Conservation (phyloP, 768 basidiomycete genomes). For the Agaricus sinodeliciosus region DNA sequence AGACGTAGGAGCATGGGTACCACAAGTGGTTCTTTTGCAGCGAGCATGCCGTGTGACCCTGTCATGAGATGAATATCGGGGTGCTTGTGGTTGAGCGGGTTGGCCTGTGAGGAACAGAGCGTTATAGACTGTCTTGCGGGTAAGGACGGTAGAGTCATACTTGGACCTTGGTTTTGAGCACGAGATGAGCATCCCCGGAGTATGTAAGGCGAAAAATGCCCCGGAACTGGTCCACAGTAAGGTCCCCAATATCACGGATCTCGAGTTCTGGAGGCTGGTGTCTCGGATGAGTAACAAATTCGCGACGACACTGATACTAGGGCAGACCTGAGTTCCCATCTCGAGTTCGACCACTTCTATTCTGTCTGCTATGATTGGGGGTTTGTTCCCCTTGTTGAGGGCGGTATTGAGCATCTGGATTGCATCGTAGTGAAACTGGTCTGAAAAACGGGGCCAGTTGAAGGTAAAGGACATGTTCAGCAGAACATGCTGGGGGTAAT, state of each 20-base stretch:
- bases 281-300: slow-evolving; percentile 1
- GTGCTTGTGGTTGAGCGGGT: slow-evolving; percentile 90
- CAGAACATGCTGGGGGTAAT: slow-evolving; percentile 8
- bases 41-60: slow-evolving; percentile 81
- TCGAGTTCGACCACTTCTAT: slow-evolving; percentile 99
- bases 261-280: slow-evolving; percentile 90
- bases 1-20: slow-evolving; percentile 98
- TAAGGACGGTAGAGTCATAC: slow-evolving; percentile 31
- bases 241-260: slow-evolving; percentile 95
- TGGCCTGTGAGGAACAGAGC: slow-evolving; percentile 51
- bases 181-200: slow-evolving; percentile 86
- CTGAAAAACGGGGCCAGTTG: slow-evolving; percentile 95
- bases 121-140: background rate
- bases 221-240: slow-evolving; percentile 91
- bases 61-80: slow-evolving; percentile 85
- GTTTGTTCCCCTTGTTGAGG: slow-evolving; percentile 95
- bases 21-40: slow-evolving; percentile 90
- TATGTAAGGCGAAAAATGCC: slow-evolving; percentile 97
- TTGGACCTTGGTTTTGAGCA: slow-evolving; percentile 89
- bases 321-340: slow-evolving; percentile 89
- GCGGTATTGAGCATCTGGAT: slow-evolving; percentile 96
- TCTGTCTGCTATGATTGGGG: slow-evolving; percentile 93
- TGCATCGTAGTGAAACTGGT: slow-evolving; percentile 94
- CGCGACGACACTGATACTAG: background rate
- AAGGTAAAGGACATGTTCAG: slow-evolving; percentile 79